Conservation (phyloP, 306 rosid genomes). For the Sphenostylis stenocarpa region DNA sequence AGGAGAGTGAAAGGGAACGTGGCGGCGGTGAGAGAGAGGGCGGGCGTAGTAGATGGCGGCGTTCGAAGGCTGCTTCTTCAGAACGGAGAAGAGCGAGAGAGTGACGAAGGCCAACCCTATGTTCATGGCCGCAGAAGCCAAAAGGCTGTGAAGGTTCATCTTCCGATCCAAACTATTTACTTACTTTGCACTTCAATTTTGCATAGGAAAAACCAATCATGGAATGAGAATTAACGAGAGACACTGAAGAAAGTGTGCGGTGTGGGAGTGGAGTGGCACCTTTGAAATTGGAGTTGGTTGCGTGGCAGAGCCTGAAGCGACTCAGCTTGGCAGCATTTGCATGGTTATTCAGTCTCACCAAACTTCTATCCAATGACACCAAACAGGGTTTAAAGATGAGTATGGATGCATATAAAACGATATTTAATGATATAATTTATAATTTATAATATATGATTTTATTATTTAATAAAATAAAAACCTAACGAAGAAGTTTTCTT, state of each 20-base stretch:
- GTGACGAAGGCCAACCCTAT: conserved; percentile 65
- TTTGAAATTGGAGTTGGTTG: background rate
- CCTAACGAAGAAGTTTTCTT: too few relatives aligned
- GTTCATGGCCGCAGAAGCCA: conserved; percentile 86
- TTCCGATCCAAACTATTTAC: background rate
- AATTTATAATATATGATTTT: too few relatives aligned
- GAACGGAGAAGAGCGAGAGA: conserved; percentile 75
- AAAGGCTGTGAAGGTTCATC: conserved; percentile 68
- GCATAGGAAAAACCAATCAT: background rate
- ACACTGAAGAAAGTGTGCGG: background rate
- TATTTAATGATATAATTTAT: too few relatives aligned
- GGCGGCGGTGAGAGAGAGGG: conserved; percentile 48
- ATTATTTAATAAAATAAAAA: too few relatives aligned
- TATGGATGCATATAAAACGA: too few relatives aligned
- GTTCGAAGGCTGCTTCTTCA: conserved; percentile 72
- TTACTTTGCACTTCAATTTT: too few relatives aligned
- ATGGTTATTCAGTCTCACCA: background rate
- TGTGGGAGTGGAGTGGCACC: conserved; percentile 13
- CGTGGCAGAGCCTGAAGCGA: conserved; percentile 47
- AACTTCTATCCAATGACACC: too few relatives aligned
- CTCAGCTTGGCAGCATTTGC: background rate
- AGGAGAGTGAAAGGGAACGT: conserved; percentile 24
- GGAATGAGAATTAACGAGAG: background rate
- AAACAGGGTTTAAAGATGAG: too few relatives aligned
- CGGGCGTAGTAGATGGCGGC: conserved; percentile 76